Base-by-base conservation (phyloP, 164 flowering plant genomes). In the Liquidambar formosana region DNA sequence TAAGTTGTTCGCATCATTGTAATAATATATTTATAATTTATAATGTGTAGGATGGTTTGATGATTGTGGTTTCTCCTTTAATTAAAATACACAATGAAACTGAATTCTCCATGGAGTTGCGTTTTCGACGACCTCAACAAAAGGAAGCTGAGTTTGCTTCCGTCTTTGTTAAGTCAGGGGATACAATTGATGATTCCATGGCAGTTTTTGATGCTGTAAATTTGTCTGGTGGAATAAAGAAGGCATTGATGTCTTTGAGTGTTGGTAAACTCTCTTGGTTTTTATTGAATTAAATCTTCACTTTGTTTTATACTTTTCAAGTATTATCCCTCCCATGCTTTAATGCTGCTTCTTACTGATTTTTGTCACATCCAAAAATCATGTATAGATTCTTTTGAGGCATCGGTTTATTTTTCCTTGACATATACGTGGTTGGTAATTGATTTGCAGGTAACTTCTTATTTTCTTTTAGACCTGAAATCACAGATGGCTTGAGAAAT, bases 61-160 rank as follows among this genome's bases (percentile, higher is more conserved):
- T 85, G 33, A 57, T 91, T 70, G 70, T 61, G 51, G 86, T 95
- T 73, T 91, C 97, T 79, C 99, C 99, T 63, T 73, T 92, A 69
- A 67, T 87, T 65, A 86, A 77, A 81, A 82, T 95, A 78, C 92
- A 87, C 71, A 92, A 95, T 81, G 92, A 82, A 75, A 92, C 96
- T 75, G 84, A 82, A 65, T 86, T 88, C 70, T 67, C 93, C 9
- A 59, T 95, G 87, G 84, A 81, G 73, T 74, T 92, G 45, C 90
- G 91, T 65, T 89, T 93, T 77, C 89, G 79, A 66, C 84, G 97
- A 54, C 87, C 90, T 66, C 80, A 84, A 69, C 83, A 80, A 71
- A 68, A 68, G 47, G 86, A 84, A 79, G 75, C 79, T 76, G 94
- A 86, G 57, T 81, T 70, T 74, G 92, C 94, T 41, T 76, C 83